A percentile compares a stretch with the other conserved stretches of the same genome.
These are phyloP conservation scores for Blastobotrys raffinosifermentans DNA, from an alignment of 1,139 yeast genomes.

Conservation along the genomic window DNA sequence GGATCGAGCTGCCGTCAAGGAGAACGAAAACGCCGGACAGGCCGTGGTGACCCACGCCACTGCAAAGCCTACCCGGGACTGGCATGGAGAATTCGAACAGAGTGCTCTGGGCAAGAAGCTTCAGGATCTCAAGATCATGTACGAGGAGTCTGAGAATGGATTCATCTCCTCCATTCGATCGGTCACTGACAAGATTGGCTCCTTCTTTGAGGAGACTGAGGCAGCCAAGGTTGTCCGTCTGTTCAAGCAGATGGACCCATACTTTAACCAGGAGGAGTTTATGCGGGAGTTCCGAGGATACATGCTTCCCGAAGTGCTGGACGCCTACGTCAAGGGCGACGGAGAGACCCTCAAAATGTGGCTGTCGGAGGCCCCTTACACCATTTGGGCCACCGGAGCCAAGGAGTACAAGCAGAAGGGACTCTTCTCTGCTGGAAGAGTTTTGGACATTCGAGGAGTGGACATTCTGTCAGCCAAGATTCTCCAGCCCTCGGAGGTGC, in stretches of 20 bases:
- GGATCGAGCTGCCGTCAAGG: constrained; percentile 56
- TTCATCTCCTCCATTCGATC: constrained; percentile 77
- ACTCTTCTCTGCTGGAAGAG: constrained; percentile 82
- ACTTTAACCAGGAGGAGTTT: constrained; percentile 75
- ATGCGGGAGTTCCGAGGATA: constrained; percentile 82
- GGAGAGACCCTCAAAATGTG: constrained; percentile 75
- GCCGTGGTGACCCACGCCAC: constrained; percentile 78
- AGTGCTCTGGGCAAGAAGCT: constrained; percentile 64
- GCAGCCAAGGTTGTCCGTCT: constrained; percentile 83
- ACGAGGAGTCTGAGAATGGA: constrained; percentile 92
- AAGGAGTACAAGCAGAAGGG: constrained; percentile 92
- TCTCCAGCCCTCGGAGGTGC: constrained; percentile 86
- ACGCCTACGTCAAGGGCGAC: constrained; percentile 93
- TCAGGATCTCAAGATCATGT: constrained; percentile 55
- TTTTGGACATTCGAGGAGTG: constrained; percentile 91
- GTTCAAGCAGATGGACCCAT: constrained; percentile 86
- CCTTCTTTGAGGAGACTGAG: constrained; percentile 94
- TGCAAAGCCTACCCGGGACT: constrained; percentile 66
- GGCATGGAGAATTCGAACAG: constrained; percentile 59
- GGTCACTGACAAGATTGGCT: constrained; percentile 71
- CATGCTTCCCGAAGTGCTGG: constrained; percentile 91
- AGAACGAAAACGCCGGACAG: constrained; percentile 82
- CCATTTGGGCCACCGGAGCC: constrained; percentile 90
- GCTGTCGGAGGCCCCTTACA: constrained; percentile 96
- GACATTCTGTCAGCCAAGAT: constrained; percentile 86